Base-by-base conservation (phyloP, 106 monocot species). In the Dendrobium catenatum region DNA sequence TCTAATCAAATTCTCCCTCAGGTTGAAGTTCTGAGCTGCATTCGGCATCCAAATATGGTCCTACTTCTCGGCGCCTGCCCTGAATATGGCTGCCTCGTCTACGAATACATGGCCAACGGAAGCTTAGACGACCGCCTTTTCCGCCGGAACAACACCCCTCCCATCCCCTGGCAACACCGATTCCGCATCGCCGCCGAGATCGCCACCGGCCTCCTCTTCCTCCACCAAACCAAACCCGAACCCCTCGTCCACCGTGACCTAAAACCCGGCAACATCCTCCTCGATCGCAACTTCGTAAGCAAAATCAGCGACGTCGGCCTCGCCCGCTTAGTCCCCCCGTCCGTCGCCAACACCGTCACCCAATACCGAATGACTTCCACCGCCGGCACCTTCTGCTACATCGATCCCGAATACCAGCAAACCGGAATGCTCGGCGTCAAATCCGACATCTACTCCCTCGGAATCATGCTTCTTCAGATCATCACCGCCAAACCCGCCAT, bases 21-120 rank as follows among this genome's bases (percentile, higher is more conserved):
- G 88, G 79, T 93, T 46, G 90, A 88, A 67, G 85, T 93, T 3
- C 77, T 93, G 77, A 90, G 93, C 82, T 90, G 93, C 87, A 90
- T 93, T n/a, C 55, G 86, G 18, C 86, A 86, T 68, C 86, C 85
- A 26, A 68, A 85, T 72, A 85, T 85, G 81, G 85, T 85, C 24
- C 78, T 85, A 1, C 81, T 85, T 13, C 85, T 85, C 3, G 85
- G 85, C 19, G 85, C 85, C 55, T 85, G 85, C 70, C 85, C 85
- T 0, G 81, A 85, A 27, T 85, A 81, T 17, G 81, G 85, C 17
- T 85, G 85, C 81, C 81, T 85, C 9, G 85, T 85, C 4, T 85
- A 85, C 67, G 85, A 85, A 33, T 81, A 81, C 81, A 81, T 85
- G 85, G 78, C 77, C 10, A 85, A 85, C 41, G 85, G 85, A 13